Evolutionary conservation across 2,329 filamentous ascomycete genomes (phyloP), one percentile per base, ranked within the genome.

Genomic region (Colletotrichum sp.): DNA sequence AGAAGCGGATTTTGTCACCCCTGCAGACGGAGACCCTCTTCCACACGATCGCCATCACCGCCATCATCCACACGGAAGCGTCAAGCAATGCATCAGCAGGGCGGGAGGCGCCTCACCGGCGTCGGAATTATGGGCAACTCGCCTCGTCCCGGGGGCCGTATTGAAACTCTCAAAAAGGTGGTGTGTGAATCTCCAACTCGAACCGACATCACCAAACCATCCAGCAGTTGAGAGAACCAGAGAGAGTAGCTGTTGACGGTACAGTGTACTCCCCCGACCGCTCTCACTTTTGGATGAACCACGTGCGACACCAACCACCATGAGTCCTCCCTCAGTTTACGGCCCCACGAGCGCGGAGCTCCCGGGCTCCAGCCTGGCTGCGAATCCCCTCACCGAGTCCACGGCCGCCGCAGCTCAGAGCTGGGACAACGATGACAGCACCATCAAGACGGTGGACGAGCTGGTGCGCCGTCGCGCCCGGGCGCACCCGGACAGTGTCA

Each of bases 401-500:
- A 30, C 52, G 14, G 13, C 63, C 4, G 7, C 36, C 34, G 38
- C 38, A 52, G 43, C 43, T 55, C 59, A 68, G n/a, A 36, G 59
- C 24, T 36, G 67, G 52, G 43, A 58, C 6, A 38, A 75, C 30
- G 78, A 81, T 56, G 79, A 81, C 62, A 77, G 72, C 7, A 73
- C 77, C 1, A 69, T 81, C 30, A 69, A 62, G 21, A 81, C 81
- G 1, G 77, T 82, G 16, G 81, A 82, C 61, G 77, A 75, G 18
- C 73, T 82, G 16, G 69, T 81, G 9, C 78, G 80, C 43, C 78
- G 74, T 12, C 76, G 81, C 18, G 79, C 80, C 9, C 43, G 77
- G 34, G 75, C 69, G 65, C 82, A 84, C n/a, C 79, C 84, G 2
- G 76, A 85, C 68, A 78, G 81, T 4, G 82, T 83, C 21, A 82